Base-by-base conservation (phyloP, 257 asterid species). In the Primulina huaijiensis region DNA sequence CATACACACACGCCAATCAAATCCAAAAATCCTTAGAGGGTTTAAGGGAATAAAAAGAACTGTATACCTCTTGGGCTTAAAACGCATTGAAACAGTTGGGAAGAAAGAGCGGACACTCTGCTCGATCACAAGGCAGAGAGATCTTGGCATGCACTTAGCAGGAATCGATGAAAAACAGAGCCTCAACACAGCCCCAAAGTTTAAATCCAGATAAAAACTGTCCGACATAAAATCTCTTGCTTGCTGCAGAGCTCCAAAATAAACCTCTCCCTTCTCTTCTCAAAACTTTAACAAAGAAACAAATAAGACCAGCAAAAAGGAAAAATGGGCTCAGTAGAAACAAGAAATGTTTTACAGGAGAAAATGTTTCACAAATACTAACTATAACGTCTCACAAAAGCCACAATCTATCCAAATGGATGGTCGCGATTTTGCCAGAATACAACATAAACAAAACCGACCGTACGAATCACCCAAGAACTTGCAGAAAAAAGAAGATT, bases 21-120 rank as follows among this genome's bases (percentile, higher is more conserved):
- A 10, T 16, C 27, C 43, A 64, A 64, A 43, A 64, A 37, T 35
- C 77, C 75, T 23, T 43, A 0, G 62, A 40, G 82, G 84, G 80
- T 76, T 83, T 78, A 72, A 73, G 79, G 50, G 19, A 46, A 46
- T 16, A 20, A 14, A 40, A 43, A 7, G 23, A 31, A 27, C 52
- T 6, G 5, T 37, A 76, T 16, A 84, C 89, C 89, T 84, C 75
- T 73, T 82, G 75, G 87, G 83, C 83, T 87, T 84, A 84, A 84
- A 84, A 82, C 79, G 83, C 89, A 84, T 84, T 72, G 89, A 82
- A 73, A 56, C 80, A 53, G 71, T 37, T 65, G 81, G 76, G 23
- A 57, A 65, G 53, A 29, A 62, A 67, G n/a, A 60, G 68, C 40
- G 19, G 76, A 4, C n/a, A 38, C 81, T 70, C 81, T 67, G 84